Evolutionary conservation across 306 rosid species (phyloP).

Genomic region (Urtica urens): DNA sequence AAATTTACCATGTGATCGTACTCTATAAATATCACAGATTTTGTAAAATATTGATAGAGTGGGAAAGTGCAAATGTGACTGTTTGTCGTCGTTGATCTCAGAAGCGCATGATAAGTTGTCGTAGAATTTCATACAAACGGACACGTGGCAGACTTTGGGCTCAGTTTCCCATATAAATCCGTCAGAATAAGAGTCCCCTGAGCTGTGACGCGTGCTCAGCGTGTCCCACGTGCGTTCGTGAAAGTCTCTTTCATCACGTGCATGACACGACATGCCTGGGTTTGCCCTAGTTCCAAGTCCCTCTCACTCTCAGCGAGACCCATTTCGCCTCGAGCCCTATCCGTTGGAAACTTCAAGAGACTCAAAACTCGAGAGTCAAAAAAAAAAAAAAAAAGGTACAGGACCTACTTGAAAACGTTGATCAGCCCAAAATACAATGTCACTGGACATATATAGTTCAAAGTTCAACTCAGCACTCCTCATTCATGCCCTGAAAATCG

Average conservation of each 20-base stretch:
- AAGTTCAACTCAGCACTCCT: background rate
- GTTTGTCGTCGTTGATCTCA: too few relatives aligned
- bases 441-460: background rate
- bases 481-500: too few relatives aligned
- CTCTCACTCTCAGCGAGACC: background rate
- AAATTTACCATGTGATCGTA: too few relatives aligned
- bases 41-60: too few relatives aligned
- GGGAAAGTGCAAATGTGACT: too few relatives aligned
- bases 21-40: too few relatives aligned
- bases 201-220: background rate
- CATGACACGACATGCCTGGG: conserved; percentile 3
- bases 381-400: too few relatives aligned
- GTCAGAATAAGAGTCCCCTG: background rate
- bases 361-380: background rate
- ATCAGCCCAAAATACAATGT: background rate
- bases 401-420: conserved; percentile 12
- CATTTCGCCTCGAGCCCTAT: background rate
- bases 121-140: too few relatives aligned
- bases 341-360: background rate
- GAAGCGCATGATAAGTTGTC: too few relatives aligned
- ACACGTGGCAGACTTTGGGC: background rate
- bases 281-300: background rate
- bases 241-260: conserved; percentile 24
- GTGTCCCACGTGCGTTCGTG: conserved; percentile 4
- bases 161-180: background rate